Evolutionary conservation across 2,329 filamentous ascomycete species (phyloP), one percentile per base, ranked within the genome.

Genomic region (Epichloe amarillans): DNA sequence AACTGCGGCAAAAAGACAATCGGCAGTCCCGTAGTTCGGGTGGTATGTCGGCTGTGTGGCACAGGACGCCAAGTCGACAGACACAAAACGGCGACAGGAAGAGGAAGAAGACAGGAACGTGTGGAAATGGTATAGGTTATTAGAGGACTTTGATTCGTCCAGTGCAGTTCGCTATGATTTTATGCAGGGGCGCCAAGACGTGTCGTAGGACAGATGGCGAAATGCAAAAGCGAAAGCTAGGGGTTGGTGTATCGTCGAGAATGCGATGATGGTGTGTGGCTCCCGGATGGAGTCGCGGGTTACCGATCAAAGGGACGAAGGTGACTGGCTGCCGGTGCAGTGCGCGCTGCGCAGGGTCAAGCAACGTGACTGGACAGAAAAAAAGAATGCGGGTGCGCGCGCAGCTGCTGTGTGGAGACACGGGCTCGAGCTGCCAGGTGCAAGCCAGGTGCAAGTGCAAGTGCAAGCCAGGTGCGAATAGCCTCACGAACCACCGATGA

Each of bases 401-500:
- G 52, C 46, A 52, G 45, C 49, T 50, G 43, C 35, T 48, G 43
- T 26, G 51, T 50, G 43, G 47, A 52, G 51, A 50, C 51, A 43
- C 47, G 37, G 47, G 47, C 51, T 52, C 46, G 52, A 50, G 51
- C 46, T 45, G 41, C 38, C 48, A 49, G 47, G 46, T 54, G 47
- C 55, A 3, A 35, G 44, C 14, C 37, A 43, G 42, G 23, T 17
- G 37, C 39, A 17, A 41, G 47, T 17, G 37, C 39, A 17, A 41
- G 47, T 53, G 37, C 37, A 15, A 4, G 40, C 37, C 35, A 66
- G 30, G 37, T 67, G 65, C 58, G 67, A 69, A 70, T 69, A 69
- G 65, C 67, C 64, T 70, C 67, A 70, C 64, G 55, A 59, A 52
- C 55, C 53, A 49, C 52, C 36, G 50, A 53, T 44, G 53, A 46